Percentiles rank a stretch among this genome's conserved stretches.
Evolutionary conservation across 1,284 basidiomycete species (phyloP).

Genomic region (Afroboletus lepidellus): DNA sequence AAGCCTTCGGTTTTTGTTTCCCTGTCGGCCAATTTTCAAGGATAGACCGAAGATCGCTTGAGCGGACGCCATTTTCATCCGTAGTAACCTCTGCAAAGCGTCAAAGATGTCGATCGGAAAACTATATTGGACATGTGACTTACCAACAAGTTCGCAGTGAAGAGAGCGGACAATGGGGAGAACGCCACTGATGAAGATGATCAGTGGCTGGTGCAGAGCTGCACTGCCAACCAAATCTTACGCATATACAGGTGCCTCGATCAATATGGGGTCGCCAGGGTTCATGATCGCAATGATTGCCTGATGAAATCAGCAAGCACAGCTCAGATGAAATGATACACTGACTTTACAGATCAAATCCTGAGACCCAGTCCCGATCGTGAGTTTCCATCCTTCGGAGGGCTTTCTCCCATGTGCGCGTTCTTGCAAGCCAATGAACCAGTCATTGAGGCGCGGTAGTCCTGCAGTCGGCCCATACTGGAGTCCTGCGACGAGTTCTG

Average conservation of each 20-base stretch:
- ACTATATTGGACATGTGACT: conserved; percentile 17
- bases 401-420: conserved; percentile 56
- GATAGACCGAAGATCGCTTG: conserved; percentile 60
- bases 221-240: conserved; percentile 36
- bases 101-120: neutral
- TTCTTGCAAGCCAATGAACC: conserved; percentile 70
- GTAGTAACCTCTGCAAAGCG: conserved; percentile 67
- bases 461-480: conserved; percentile 83
- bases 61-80: conserved; percentile 75
- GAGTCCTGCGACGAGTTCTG: conserved; percentile 60
- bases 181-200: conserved; percentile 48
- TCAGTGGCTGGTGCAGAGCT: conserved; percentile 12
- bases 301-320: conserved; percentile 35
- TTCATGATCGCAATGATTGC: conserved; percentile 64
- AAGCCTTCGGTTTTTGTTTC: conserved; percentile 73
- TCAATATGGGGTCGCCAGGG: conserved; percentile 78
- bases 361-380: conserved; percentile 82
- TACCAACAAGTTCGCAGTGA: conserved; percentile 65
- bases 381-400: conserved; percentile 71
- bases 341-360: conserved; percentile 84
- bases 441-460: conserved; percentile 57
- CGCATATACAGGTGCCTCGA: conserved; percentile 89
- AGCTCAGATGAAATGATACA: neutral
- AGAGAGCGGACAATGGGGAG: conserved; percentile 60
- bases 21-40: conserved; percentile 76